Conservation (phyloP, 2,329 filamentous ascomycete genomes). For the Chrysosporium queenslandicum region DNA sequence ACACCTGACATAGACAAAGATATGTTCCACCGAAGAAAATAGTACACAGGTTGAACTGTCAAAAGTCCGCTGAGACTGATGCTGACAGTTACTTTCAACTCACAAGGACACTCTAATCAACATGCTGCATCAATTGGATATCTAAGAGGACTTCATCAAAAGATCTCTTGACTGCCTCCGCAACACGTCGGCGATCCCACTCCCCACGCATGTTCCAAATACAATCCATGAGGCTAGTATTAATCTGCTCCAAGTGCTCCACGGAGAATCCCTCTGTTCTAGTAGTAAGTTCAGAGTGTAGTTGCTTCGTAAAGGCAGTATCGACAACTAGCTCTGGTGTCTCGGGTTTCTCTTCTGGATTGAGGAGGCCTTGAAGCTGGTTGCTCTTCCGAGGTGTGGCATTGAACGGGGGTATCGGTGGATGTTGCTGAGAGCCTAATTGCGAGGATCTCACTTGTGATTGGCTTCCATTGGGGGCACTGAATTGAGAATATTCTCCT, state of each 20-base stretch:
- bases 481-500: conserved; percentile 26
- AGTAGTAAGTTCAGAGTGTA: conserved; percentile 55
- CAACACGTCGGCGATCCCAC: conserved; percentile 72
- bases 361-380: conserved; percentile 18
- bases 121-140: conserved; percentile 33
- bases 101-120: not conserved
- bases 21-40: not conserved
- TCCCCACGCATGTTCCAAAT: conserved; percentile 71
- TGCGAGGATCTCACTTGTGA: conserved; percentile 27
- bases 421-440: conserved; percentile 27
- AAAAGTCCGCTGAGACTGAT: too few species aligned
- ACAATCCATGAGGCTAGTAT: conserved; percentile 78
- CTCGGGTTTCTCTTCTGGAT: conserved; percentile 6
- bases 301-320: conserved; percentile 42
- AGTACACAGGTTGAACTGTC: not conserved
- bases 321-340: conserved; percentile 31
- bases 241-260: conserved; percentile 91
- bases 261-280: conserved; percentile 70
- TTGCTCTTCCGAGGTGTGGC: conserved; percentile 23
- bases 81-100: too few species aligned
- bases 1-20: not conserved
- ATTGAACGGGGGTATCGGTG: conserved; percentile 35
- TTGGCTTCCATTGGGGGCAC: conserved; percentile 28
- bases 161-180: conserved; percentile 51
- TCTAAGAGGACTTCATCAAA: conserved; percentile 60